Base-by-base conservation (phyloP, 495 filamentous ascomycete species). In the Sporormia fimetaria region DNA sequence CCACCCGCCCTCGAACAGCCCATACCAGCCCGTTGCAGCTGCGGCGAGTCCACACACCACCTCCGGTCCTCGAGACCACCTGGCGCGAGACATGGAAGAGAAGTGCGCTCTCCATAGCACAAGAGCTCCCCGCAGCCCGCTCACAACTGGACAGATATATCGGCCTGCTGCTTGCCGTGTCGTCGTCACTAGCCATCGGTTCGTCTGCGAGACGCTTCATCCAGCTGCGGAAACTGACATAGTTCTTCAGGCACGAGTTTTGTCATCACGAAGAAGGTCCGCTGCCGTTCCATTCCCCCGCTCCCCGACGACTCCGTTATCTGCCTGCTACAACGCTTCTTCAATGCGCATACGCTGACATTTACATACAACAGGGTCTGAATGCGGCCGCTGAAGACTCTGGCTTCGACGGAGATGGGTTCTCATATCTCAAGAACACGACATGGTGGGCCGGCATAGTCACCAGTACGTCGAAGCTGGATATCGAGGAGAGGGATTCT, bases 331-430 rank as follows among this genome's bases (percentile, higher is more conserved):
- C 15, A 3, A 12, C 17, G 8, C 5, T 15, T 6, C 23, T 21
- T 12, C 29, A 35, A 38, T 15, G 27, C 22, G 21, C 6, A 51
- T 20, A 26, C 12, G 20, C 46, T 42, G 12, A 44, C 34, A 26
- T 29, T 8, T 15, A 24, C 6, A 15, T 12, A 6, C 21, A 23
- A 42, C 33, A 94, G 84, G 90, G 90, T 33, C 72, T 98, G 40
- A 83, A 83, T 60, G 83, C 92, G 51, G 81, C 88, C 37, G 82
- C 81, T 49, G 81, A 90, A 65, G 70, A 74, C 56, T 86, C 92
- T 63, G 90, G 92, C 24, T 98, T 96, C 59, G 87, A 94, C 57
- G 90, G 92, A 41, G 90, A 96, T 54, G 92, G 92, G 26, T 98
- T 83, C 60, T 74, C 82, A 62, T 98, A 98, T 65, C 56, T 98